Conservation (phyloP, 768 basidiomycete species). For the Lentinula detonsa region DNA sequence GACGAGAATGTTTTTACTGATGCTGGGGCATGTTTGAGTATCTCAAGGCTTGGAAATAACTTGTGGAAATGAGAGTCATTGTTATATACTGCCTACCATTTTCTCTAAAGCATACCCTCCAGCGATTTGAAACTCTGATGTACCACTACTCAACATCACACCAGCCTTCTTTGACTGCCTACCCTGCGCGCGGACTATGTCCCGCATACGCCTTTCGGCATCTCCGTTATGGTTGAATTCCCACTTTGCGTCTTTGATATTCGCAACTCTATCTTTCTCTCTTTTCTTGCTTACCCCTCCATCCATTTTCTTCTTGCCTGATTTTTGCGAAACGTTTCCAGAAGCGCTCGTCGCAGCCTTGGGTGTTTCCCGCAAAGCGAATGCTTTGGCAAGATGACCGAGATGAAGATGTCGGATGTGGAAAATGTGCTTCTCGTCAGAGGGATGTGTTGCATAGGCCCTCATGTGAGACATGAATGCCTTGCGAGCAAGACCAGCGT, state of each 20-base stretch:
- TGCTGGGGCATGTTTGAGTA: too few relatives aligned
- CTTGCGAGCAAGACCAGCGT: slow-evolving; percentile 68
- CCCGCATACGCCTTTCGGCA: slow-evolving; percentile 81
- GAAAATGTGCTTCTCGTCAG: slow-evolving; percentile 94
- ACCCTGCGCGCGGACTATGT: slow-evolving; percentile 78
- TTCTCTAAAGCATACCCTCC: slow-evolving; percentile 58
- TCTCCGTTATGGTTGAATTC: slow-evolving; percentile 41
- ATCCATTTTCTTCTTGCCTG: slow-evolving; percentile 12
- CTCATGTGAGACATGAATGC: slow-evolving; percentile 92
- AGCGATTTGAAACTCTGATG: slow-evolving; percentile 76
- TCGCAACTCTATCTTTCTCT: slow-evolving; percentile 15
- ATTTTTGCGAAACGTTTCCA: slow-evolving; percentile 13
- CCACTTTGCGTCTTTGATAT: slow-evolving; percentile 27
- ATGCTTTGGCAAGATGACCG: slow-evolving; percentile 91
- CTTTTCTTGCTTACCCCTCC: slow-evolving; percentile 14
- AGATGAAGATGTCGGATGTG: slow-evolving; percentile 92
- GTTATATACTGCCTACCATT: slow-evolving; percentile 29
- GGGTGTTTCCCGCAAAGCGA: slow-evolving; percentile 85
- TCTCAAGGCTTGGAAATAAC: too few relatives aligned
- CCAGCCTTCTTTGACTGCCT: slow-evolving; percentile 77
- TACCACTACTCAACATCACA: slow-evolving; percentile 58
- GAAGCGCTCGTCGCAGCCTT: slow-evolving; percentile 33
- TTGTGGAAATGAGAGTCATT: too few relatives aligned
- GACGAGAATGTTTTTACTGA: too few relatives aligned
- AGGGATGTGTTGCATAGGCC: slow-evolving; percentile 95